Percentiles rank a stretch among this genome's conserved stretches.
Evolutionary conservation across 306 rosid genomes (phyloP).

Genomic region (Casuarina equisetifolia): DNA sequence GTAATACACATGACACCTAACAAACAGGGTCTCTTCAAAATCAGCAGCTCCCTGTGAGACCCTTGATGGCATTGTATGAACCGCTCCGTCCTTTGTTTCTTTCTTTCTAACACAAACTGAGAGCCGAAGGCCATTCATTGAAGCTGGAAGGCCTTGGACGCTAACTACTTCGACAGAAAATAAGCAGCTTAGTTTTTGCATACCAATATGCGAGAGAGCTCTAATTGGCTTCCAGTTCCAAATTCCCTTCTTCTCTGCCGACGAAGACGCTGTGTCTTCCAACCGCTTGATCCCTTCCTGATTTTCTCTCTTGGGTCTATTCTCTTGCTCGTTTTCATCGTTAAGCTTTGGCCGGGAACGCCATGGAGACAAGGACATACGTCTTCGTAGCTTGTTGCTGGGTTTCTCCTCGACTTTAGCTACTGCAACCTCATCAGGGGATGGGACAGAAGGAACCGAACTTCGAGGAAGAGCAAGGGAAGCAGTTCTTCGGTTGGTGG

Average conservation of each 20-base stretch:
- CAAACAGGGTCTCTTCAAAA: constrained; percentile 91
- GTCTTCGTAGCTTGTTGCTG: constrained; percentile 49
- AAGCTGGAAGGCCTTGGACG: constrained; percentile 85
- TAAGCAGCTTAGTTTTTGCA: constrained; percentile 79
- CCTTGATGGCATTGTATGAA: constrained; percentile 91
- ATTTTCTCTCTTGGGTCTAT: constrained; percentile 13
- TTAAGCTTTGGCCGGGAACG: constrained; percentile 61
- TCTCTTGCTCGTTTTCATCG: constrained; percentile 29
- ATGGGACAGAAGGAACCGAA: constrained; percentile 50
- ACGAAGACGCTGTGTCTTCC: constrained; percentile 31
- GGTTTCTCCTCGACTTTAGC: constrained; percentile 28
- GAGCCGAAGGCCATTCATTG: constrained; percentile 90
- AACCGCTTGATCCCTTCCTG: constrained; percentile 37
- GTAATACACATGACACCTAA: constrained; percentile 74
- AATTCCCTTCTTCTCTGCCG: constrained; percentile 68
- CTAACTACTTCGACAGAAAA: constrained; percentile 81
- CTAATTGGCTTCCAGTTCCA: constrained; percentile 97
- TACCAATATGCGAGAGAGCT: constrained; percentile 85
- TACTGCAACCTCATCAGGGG: constrained; percentile 39
- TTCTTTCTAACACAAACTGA: constrained; percentile 83
- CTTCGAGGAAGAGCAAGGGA: constrained; percentile 85
- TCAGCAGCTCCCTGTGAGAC: constrained; percentile 91
- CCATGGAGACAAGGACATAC: constrained; percentile 94
- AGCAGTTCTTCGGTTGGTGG: constrained; percentile 72
- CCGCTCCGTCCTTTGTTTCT: constrained; percentile 92